Evolutionary conservation across 352 stramenopile species (phyloP).

Genomic region (Phytophthora idaei): DNA sequence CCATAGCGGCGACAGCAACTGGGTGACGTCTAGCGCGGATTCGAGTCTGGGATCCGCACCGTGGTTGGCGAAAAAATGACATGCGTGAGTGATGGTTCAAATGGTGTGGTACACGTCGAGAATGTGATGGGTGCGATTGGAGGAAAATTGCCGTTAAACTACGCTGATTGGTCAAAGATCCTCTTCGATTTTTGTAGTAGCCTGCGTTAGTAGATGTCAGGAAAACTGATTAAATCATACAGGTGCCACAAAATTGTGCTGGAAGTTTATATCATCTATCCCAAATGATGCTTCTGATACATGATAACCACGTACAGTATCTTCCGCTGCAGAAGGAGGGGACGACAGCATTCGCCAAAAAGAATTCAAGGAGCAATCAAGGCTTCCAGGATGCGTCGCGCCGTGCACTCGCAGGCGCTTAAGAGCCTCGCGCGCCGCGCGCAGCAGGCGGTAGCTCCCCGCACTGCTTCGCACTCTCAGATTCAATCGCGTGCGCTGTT

Average conservation of each 20-base stretch:
- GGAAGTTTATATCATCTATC: not conserved
- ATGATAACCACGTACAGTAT: conserved; percentile 17
- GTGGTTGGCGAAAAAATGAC: not conserved
- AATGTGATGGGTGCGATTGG: conserved; percentile 22
- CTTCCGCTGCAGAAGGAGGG: conserved; percentile 21
- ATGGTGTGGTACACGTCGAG: conserved; percentile 14
- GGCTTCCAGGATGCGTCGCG: conserved; percentile 49
- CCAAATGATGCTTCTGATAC: not conserved
- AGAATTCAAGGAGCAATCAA: conserved; percentile 1
- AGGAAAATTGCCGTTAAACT: conserved; percentile 13
- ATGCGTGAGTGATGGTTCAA: conserved; percentile 30
- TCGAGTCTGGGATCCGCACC: not conserved
- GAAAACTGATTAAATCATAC: not conserved
- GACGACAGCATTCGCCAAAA: conserved; percentile 26
- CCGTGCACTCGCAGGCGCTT: conserved; percentile 45
- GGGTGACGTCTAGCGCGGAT: conserved; percentile 4
- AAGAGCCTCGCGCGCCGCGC: conserved; percentile 44
- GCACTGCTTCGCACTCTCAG: not conserved
- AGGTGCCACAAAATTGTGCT: not conserved
- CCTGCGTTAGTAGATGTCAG: not conserved
- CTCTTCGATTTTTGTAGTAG: not conserved
- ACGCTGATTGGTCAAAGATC: conserved; percentile 17
- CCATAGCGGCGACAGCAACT: conserved; percentile 18
- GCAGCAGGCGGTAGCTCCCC: conserved; percentile 1
- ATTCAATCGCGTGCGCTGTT: conserved; percentile 21